phyloP scores from a whole-genome alignment of 1,284 basidiomycete species.

The Schizophyllum commune region DNA sequence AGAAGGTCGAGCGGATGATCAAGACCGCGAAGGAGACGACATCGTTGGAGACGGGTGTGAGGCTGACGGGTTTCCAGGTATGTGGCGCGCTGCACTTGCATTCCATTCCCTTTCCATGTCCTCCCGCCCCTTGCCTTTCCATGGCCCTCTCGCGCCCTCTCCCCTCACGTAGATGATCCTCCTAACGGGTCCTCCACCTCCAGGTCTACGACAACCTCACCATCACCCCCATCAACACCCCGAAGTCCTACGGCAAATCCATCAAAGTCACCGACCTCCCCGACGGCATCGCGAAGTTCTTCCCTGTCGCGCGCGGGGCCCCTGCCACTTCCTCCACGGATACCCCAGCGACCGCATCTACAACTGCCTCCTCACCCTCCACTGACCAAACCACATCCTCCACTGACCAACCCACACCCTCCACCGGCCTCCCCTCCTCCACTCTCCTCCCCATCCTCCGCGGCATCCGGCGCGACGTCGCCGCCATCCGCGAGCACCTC shows the following conservation, averaged over 20 bases:
- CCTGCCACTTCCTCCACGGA: too few relatives aligned
- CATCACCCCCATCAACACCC: constrained; percentile 47
- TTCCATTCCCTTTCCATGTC: not conserved
- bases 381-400: too few relatives aligned
- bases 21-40: constrained; percentile 68
- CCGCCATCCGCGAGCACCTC: constrained; percentile 50
- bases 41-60: constrained; percentile 65
- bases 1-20: constrained; percentile 78
- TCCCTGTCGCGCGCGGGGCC: constrained; percentile 46
- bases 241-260: constrained; percentile 78
- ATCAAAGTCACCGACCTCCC: constrained; percentile 63
- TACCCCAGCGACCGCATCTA: too few relatives aligned
- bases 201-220: constrained; percentile 70
- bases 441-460: constrained; percentile 56
- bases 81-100: constrained; percentile 14
- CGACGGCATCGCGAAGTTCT: constrained; percentile 71
- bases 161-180: too few relatives aligned
- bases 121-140: not conserved
- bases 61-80: constrained; percentile 89
- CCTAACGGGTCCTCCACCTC: not conserved
- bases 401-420: constrained; percentile 8
- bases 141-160: not conserved
- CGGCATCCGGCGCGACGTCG: constrained; percentile 46
- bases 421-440: constrained; percentile 44
- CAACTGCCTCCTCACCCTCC: too few relatives aligned